Evolutionary conservation across 176 grass and related monocot genomes (phyloP), one percentile per base, ranked within the genome.

Genomic region (Hordeum marinum): DNA sequence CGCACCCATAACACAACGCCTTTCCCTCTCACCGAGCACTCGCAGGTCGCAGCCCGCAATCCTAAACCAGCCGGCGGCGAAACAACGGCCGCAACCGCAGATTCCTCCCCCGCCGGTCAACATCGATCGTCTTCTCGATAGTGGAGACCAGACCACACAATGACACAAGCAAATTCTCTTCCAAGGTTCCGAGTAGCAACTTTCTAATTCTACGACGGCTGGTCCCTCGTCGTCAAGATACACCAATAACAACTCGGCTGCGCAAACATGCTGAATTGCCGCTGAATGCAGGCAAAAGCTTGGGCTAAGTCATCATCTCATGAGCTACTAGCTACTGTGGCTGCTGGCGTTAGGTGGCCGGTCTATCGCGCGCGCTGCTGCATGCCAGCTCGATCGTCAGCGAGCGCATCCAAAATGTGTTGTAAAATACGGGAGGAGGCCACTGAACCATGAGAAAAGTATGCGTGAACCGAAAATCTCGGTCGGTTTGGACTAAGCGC

Each of bases 381-480:
- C 29, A 8, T 34, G 68, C 25, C 3, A 39, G 29, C 17, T 24
- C 27, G 32, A 39, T 54, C 40, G 42, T 85, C 29, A 62, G 54
- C 32, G 23, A 27, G 68, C 5, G 32, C 36, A 83, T 85, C 84
- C 83, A 18, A 79, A 68, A 65, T 72, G 67, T 15, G 13, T 48
- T 70, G 67, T 41, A 70, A 23, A 70, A 6, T 71, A 42, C 41
- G 68, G 45, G 13, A 48, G 68, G 39, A 14, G 68, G 68, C 37
- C n/a, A 39, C 37, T 43, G n/a, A 72, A 26, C 12, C 61, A 59
- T 45, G 75, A 80, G 75, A 81, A 85, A 39, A 85, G 48, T 63
- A 34, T 69, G 77, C 26, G 46, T 29, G 29, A 29, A 29, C 29
- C 29, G n/a, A n/a, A n/a, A n/a, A n/a, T n/a, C n/a, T n/a, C n/a